Conservation (phyloP, 306 rosid species). For the Malus sylvestris region DNA sequence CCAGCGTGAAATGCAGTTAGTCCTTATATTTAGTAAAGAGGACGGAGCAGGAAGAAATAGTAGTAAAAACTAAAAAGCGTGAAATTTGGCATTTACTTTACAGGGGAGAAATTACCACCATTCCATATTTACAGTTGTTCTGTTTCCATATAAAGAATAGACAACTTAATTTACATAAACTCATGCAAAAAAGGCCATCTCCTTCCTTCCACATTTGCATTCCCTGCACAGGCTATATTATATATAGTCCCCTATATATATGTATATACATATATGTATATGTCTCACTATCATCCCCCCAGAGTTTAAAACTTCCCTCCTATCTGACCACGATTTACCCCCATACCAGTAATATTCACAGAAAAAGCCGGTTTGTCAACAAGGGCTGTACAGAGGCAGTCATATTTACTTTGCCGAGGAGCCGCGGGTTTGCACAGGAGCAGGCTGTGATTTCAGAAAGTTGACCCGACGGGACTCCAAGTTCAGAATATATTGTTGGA, state of each 20-base stretch:
- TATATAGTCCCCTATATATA: constrained; percentile 6
- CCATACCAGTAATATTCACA: constrained; percentile 14
- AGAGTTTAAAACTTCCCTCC: constrained; percentile 7
- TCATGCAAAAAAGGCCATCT: constrained; percentile 20
- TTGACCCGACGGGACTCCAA: constrained; percentile 43
- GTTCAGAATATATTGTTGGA: constrained; percentile 48
- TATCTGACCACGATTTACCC: background rate
- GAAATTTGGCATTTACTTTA: background rate
- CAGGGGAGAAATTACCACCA: background rate
- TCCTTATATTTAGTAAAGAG: background rate
- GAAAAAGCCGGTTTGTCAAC: constrained; percentile 2
- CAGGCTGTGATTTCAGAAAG: constrained; percentile 33
- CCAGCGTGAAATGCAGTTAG: too few relatives aligned
- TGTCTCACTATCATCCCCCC: constrained; percentile 4
- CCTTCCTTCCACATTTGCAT: background rate
- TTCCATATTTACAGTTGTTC: constrained; percentile 27
- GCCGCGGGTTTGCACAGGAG: constrained; percentile 22
- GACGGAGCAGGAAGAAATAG: background rate
- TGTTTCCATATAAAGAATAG: constrained; percentile 28
- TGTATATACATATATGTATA: background rate
- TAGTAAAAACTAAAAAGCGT: background rate
- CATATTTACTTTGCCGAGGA: constrained; percentile 29
- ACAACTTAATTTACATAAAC: constrained; percentile 30
- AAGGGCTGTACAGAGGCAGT: constrained; percentile 29
- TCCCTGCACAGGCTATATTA: constrained; percentile 13